Percentiles rank a stretch among this genome's conserved stretches.
Conservation (phyloP, 768 basidiomycete species). For the Hortiboletus campestris region DNA sequence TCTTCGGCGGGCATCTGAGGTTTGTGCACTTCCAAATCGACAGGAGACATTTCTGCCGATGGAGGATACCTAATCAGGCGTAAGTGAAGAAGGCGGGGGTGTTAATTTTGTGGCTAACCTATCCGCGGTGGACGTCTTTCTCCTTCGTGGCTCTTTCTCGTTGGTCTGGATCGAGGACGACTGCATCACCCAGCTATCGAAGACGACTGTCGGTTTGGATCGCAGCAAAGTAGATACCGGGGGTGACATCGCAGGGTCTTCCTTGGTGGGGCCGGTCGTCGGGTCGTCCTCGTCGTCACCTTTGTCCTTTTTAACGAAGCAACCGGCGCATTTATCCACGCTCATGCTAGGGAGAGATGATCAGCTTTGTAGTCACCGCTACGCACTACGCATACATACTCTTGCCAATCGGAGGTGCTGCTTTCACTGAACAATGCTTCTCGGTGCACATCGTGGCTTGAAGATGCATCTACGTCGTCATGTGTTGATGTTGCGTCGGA, state of each 20-base stretch:
- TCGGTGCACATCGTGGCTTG: neutral
- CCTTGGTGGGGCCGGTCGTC: neutral
- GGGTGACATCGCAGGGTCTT: neutral
- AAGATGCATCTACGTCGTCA: neutral
- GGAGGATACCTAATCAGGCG: neutral
- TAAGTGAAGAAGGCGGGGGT: no score
- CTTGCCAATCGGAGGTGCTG: neutral
- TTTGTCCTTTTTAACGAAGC: neutral
- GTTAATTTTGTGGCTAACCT: neutral
- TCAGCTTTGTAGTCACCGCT: neutral
- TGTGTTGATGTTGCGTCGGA: no score
- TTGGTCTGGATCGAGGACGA: neutral
- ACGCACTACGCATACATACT: neutral
- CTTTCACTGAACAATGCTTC: neutral
- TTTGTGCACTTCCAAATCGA: neutral
- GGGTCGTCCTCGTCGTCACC: neutral
- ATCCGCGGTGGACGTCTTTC: neutral
- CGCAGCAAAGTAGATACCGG: neutral
- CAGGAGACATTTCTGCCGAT: neutral
- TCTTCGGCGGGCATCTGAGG: neutral
- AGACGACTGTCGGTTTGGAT: neutral
- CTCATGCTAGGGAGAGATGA: neutral
- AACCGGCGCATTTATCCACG: neutral
- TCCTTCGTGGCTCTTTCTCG: neutral
- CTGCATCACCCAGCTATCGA: neutral